A percentile compares a stretch with the other conserved stretches of the same genome.
phyloP scores from a whole-genome alignment of 2,329 filamentous ascomycete species.

The Drechslera avenae region DNA sequence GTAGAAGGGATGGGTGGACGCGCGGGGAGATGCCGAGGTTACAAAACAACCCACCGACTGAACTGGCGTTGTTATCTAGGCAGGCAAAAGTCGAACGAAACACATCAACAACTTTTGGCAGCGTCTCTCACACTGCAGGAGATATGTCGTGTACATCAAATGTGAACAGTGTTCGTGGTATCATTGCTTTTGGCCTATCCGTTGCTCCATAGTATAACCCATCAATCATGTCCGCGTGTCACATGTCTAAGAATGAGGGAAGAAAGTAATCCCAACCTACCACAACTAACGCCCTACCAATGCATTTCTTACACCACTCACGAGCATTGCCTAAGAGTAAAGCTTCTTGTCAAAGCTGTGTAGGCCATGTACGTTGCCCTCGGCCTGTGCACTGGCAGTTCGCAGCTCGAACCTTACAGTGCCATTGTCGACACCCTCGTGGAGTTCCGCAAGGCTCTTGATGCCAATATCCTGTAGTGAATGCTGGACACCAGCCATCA shows the following conservation, averaged over 20 bases:
- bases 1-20: conserved; percentile 16
- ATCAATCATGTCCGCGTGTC: conserved; percentile 29
- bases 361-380: conserved; percentile 95
- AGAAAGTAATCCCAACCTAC: conserved; percentile 11
- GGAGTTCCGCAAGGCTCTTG: conserved; percentile 77
- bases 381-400: conserved; percentile 91
- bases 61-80: neutral
- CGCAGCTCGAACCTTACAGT: conserved; percentile 90
- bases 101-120: conserved; percentile 2
- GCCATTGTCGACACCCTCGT: conserved; percentile 73
- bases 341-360: conserved; percentile 99
- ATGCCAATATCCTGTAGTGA: conserved; percentile 94
- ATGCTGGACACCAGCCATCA: conserved; percentile 94
- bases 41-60: conserved; percentile 3
- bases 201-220: conserved; percentile 26
- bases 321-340: conserved; percentile 68
- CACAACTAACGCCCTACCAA: conserved; percentile 37
- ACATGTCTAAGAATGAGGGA: conserved; percentile 24
- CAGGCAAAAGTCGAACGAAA: neutral
- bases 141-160: neutral
- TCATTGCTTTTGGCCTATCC: conserved; percentile 46
- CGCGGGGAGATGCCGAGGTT: conserved; percentile 46
- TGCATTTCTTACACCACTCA: conserved; percentile 26
- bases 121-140: conserved; percentile 3
- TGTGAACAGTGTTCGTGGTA: conserved; percentile 36